Conservation (phyloP, 768 basidiomycete species). For the Dioszegia crocea region DNA sequence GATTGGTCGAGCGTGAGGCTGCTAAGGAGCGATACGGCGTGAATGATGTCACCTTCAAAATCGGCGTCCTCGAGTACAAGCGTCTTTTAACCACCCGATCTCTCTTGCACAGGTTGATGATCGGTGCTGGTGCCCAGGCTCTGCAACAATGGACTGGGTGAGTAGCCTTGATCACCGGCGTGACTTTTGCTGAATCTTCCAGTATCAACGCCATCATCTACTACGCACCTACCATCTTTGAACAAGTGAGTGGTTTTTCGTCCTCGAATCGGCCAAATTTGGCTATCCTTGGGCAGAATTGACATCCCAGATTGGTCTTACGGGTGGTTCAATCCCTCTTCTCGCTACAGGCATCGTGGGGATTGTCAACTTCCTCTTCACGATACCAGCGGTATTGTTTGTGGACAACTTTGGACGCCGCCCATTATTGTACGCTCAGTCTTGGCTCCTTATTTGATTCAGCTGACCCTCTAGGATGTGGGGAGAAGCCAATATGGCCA, state of each 20-base stretch:
- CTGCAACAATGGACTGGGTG: slow-evolving; percentile 75
- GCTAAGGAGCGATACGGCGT: slow-evolving; percentile 54
- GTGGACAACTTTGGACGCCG: slow-evolving; percentile 71
- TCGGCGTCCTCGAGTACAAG: slow-evolving; percentile 61
- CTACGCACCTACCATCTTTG: slow-evolving; percentile 68
- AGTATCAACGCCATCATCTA: slow-evolving; percentile 57
- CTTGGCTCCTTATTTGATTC: no score
- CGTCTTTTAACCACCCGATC: slow-evolving; percentile 57
- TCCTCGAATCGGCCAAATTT: no score
- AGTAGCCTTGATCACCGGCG: neutral
- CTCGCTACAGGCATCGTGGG: slow-evolving; percentile 71
- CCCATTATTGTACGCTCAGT: slow-evolving; percentile 49
- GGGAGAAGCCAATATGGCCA: slow-evolving; percentile 25
- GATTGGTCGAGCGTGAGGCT: slow-evolving; percentile 68
- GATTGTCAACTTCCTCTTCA: slow-evolving; percentile 69
- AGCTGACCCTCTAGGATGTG: slow-evolving; percentile 36
- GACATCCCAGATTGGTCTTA: slow-evolving; percentile 58
- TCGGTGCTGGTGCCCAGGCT: slow-evolving; percentile 68
- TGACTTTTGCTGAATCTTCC: neutral
- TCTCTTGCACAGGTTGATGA: slow-evolving; percentile 58
- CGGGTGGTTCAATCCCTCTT: slow-evolving; percentile 60
- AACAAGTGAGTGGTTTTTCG: slow-evolving; percentile 17
- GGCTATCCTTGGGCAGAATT: no score
- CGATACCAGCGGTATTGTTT: slow-evolving; percentile 77
- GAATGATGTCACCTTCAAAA: slow-evolving; percentile 55